Conservation (phyloP, 306 rosid genomes). For the Prinsepia uniflora region DNA sequence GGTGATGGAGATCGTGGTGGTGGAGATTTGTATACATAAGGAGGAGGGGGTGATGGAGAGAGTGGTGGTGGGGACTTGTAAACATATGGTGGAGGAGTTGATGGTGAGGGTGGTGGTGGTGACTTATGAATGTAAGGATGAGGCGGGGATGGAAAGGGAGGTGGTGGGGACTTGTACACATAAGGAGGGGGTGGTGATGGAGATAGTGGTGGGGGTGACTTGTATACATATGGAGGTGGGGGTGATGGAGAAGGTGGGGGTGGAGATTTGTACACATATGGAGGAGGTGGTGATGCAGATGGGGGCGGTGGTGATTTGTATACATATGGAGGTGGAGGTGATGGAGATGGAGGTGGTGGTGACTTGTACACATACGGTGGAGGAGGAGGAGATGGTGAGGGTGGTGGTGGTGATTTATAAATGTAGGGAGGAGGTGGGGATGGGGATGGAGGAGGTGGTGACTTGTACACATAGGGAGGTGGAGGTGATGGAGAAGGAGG, state of each 20-base stretch:
- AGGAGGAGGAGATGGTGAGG: background rate
- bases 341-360: background rate
- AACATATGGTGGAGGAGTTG: background rate
- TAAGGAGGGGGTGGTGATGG: background rate
- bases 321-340: background rate
- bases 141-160: background rate
- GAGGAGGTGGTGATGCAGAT: background rate
- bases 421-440: background rate
- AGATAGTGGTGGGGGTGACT: background rate
- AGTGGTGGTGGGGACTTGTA: background rate
- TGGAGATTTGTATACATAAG: background rate
- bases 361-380: background rate
- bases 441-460: background rate
- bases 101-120: background rate
- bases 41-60: background rate
- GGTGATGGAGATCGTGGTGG: background rate
- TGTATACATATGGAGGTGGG: background rate
- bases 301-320: background rate
- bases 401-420: conserved; percentile 4
- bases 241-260: background rate
- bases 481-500: background rate
- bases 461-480: background rate
- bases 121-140: background rate
- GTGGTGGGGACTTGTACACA: background rate
- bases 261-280: background rate